Percentiles rank a stretch among this genome's conserved stretches.
These are phyloP conservation scores for Hericium coralloides DNA, from an alignment of 768 basidiomycete species.

Conservation along the genomic window DNA sequence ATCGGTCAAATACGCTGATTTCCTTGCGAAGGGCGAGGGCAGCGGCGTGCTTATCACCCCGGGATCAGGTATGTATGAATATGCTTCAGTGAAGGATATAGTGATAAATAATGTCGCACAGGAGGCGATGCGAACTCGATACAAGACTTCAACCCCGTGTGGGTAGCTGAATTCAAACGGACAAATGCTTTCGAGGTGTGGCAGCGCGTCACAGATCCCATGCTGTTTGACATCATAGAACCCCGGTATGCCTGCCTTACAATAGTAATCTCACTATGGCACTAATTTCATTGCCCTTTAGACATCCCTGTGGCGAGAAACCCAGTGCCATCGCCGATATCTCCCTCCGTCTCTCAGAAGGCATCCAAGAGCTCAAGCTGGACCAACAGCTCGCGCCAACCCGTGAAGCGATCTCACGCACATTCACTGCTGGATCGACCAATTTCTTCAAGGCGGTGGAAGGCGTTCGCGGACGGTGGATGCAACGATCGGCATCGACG, in stretches of 20 bases:
- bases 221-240: conserved; percentile 93
- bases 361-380: conserved; percentile 87
- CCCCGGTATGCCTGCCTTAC: conserved; percentile 54
- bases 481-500: conserved; percentile 26
- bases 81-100: neutral
- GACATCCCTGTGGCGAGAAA: conserved; percentile 91
- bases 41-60: conserved; percentile 60
- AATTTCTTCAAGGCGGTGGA: conserved; percentile 87
- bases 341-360: conserved; percentile 84
- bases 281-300: conserved; percentile 19
- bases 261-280: neutral
- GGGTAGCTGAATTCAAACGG: conserved; percentile 81
- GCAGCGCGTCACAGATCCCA: conserved; percentile 84
- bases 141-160: conserved; percentile 81
- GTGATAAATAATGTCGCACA: conserved; percentile 8
- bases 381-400: conserved; percentile 93
- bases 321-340: conserved; percentile 87
- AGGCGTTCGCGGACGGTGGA: conserved; percentile 74
- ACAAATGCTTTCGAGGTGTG: conserved; percentile 87
- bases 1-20: conserved; percentile 86
- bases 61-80: conserved; percentile 33
- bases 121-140: conserved; percentile 48
- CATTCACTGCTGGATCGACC: conserved; percentile 63
- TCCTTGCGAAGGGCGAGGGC: conserved; percentile 59
- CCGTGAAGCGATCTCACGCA: conserved; percentile 78